Percentiles rank a stretch among this genome's conserved stretches.
Evolutionary conservation across 805 yeast genomes (phyloP).

Genomic region (Candida alai): DNA sequence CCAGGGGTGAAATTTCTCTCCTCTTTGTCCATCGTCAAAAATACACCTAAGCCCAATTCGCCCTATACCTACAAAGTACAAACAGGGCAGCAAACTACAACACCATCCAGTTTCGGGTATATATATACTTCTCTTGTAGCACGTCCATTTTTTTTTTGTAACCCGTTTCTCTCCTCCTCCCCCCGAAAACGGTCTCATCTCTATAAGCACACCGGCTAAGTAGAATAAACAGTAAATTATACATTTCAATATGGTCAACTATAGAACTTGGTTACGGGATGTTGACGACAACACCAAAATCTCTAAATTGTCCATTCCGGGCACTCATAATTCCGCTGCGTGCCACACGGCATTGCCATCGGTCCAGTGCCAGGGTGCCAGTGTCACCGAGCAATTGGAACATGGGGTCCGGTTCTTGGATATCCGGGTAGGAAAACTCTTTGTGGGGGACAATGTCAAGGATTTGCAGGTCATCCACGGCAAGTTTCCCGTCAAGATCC

Average conservation of each 20-base stretch:
- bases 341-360: slow-evolving; percentile 68
- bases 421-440: slow-evolving; percentile 57
- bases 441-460: slow-evolving; percentile 45
- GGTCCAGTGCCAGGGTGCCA: slow-evolving; percentile 69
- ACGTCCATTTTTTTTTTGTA: no score
- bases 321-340: slow-evolving; percentile 85
- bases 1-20: no score
- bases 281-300: slow-evolving; percentile 49
- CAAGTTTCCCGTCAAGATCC: slow-evolving; percentile 65
- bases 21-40: no score
- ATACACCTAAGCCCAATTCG: no score
- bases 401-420: slow-evolving; percentile 78
- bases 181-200: no score
- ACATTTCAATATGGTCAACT: slow-evolving; percentile 32
- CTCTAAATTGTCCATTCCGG: slow-evolving; percentile 62
- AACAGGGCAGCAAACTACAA: no score
- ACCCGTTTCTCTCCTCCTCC: no score
- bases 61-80: no score
- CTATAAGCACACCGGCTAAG: no score
- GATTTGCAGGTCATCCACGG: slow-evolving; percentile 69
- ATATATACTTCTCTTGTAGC: no score
- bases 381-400: slow-evolving; percentile 57
- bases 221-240: no score
- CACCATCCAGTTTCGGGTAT: no score
- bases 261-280: slow-evolving; percentile 51